A percentile compares a stretch with the other conserved stretches of the same genome.
phyloP scores from a whole-genome alignment of 2,329 filamentous ascomycete genomes.

The Trichoderma sp. region DNA sequence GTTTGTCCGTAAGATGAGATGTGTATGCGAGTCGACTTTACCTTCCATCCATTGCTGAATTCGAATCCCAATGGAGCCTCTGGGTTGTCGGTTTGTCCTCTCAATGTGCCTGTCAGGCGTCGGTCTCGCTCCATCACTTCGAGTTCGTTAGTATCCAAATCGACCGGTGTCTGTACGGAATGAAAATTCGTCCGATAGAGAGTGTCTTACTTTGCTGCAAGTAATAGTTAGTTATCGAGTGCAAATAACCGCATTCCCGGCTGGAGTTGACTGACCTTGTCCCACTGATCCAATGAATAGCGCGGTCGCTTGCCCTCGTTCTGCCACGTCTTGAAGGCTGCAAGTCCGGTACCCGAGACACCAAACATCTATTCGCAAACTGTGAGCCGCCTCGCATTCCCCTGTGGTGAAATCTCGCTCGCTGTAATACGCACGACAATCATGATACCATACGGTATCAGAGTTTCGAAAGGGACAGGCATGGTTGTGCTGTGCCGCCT shows the following conservation, averaged over 20 bases:
- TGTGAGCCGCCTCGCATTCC: constrained; percentile 27
- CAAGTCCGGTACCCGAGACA: constrained; percentile 56
- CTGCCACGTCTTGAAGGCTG: constrained; percentile 54
- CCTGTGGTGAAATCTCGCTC: neutral
- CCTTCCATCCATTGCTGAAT: constrained; percentile 63
- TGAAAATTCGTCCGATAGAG: neutral
- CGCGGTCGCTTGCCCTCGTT: constrained; percentile 61
- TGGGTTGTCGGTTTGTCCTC: constrained; percentile 57
- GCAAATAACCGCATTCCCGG: neutral
- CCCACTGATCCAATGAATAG: constrained; percentile 62
- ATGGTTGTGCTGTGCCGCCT: constrained; percentile 42
- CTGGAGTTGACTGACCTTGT: constrained; percentile 48
- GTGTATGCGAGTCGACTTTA: constrained; percentile 36
- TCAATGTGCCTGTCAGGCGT: constrained; percentile 57
- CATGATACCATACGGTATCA: constrained; percentile 65
- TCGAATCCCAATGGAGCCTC: constrained; percentile 60
- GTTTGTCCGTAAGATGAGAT: neutral
- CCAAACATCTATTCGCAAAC: constrained; percentile 57
- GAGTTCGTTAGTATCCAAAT: neutral
- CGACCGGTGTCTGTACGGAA: neutral
- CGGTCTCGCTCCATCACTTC: constrained; percentile 65
- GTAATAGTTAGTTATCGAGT: constrained; percentile 30
- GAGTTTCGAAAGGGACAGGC: constrained; percentile 62
- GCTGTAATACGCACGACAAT: constrained; percentile 48
- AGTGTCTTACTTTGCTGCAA: constrained; percentile 52